Percentiles rank a stretch among this genome's conserved stretches.
Conservation (phyloP, 1,139 yeast species). For the Zygosaccharomyces sapae region DNA sequence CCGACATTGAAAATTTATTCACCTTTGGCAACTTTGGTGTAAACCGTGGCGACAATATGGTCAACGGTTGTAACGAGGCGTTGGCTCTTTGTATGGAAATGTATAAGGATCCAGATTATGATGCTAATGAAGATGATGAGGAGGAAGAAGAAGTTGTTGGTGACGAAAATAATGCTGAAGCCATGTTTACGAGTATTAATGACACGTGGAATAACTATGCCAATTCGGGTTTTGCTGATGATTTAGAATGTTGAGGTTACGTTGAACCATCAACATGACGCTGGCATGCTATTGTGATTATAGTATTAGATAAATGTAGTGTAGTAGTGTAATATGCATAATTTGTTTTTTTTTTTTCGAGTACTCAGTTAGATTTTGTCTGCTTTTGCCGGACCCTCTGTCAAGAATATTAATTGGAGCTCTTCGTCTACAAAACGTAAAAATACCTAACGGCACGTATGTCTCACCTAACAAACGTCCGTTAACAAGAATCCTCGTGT, state of each 20-base stretch:
- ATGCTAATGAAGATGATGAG: slow-evolving; percentile 3
- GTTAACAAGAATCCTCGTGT: too few relatives aligned
- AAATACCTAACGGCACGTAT: too few relatives aligned
- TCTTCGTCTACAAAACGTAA: too few relatives aligned
- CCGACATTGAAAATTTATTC: slow-evolving; percentile 37
- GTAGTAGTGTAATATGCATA: too few relatives aligned
- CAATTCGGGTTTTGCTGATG: slow-evolving; percentile 27
- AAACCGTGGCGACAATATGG: slow-evolving; percentile 39
- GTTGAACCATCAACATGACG: too few relatives aligned
- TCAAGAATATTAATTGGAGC: too few relatives aligned
- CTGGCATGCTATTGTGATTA: too few relatives aligned
- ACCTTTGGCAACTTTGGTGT: slow-evolving; percentile 39
- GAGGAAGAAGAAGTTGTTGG: slow-evolving; percentile 14
- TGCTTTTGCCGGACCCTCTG: too few relatives aligned
- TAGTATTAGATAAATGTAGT: too few relatives aligned
- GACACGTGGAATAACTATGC: slow-evolving; percentile 18
- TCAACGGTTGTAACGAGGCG: slow-evolving; percentile 33
- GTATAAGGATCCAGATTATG: slow-evolving; percentile 13
- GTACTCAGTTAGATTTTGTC: too few relatives aligned
- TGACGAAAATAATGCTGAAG: slow-evolving; percentile 12
- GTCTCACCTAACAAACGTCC: too few relatives aligned
- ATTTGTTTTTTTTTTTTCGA: too few relatives aligned
- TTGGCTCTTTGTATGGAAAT: slow-evolving; percentile 32
- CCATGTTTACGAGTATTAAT: slow-evolving; percentile 18
- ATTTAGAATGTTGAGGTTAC: slow-evolving; percentile 15